A percentile compares a stretch with the other conserved stretches of the same genome.
Conservation (phyloP, 2,329 filamentous ascomycete species). For the Verticillium klebahnii region DNA sequence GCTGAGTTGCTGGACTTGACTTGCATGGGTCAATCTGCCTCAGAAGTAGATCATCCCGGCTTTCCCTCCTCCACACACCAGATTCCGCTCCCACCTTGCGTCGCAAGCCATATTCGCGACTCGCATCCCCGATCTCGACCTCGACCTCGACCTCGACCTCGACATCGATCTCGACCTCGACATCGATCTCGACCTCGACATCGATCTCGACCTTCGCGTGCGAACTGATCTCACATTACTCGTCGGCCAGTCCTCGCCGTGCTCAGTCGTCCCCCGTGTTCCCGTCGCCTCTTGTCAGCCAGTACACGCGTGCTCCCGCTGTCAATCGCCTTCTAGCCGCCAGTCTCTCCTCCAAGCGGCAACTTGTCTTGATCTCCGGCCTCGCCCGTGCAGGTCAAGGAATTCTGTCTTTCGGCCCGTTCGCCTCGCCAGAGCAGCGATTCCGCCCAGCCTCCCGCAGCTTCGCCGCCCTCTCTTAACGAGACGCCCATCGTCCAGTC, state of each 20-base stretch:
- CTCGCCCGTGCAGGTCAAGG: neutral
- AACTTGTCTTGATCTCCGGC: neutral
- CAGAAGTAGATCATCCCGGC: neutral
- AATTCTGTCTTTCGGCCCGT: neutral
- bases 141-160: neutral
- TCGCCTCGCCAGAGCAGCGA: neutral
- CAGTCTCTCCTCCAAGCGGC: neutral
- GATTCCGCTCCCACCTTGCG: neutral
- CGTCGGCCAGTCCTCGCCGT: neutral
- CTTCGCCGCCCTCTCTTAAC: neutral
- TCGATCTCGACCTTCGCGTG: neutral
- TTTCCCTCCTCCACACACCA: neutral
- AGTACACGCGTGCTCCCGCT: neutral
- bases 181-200: neutral
- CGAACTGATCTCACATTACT: neutral
- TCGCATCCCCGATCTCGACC: neutral
- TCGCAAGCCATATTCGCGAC: neutral
- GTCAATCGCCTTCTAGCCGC: neutral
- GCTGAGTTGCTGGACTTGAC: neutral
- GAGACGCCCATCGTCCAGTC: neutral
- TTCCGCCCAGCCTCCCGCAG: neutral
- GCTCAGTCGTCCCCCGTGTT: neutral
- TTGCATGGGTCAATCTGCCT: neutral
- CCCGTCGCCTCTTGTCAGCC: neutral
- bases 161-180: neutral